Evolutionary conservation across 2,329 filamentous ascomycete species (phyloP), one percentile per base, ranked within the genome.

Genomic region (Epichloe elymi): DNA sequence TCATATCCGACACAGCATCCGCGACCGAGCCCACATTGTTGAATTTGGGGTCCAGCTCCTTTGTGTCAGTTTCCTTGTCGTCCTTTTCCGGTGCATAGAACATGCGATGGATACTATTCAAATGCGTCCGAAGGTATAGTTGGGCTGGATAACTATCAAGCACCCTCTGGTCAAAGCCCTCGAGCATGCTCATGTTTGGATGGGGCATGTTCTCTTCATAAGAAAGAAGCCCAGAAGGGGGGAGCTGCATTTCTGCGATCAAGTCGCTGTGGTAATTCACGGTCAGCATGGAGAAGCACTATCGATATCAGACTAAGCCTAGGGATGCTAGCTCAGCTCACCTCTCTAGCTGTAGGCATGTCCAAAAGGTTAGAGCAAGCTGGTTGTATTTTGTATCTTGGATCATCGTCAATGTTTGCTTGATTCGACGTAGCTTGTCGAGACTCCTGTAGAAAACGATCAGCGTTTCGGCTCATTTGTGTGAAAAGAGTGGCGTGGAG

Each of bases 341-440:
- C 85, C 84, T 95, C 67, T 97, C 91, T 11, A 97, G 74, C 62
- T 97, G 91, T 55, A 96, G 71, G 63, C 88, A 95, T 7, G 90
- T 93, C 91, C 91, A 97, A 60, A 90, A 96, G 0, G 88, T 85
- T 58, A 94, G 76, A 14, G 85, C 73, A 37, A 85, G 73, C 51
- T 84, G 74, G 61, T 89, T 87, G 59, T 67, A 65, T 57, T 66
- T 67, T 52, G 63, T 66, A 39, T 71, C 73, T 39, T 66, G 67
- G 33, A 74, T 67, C 57, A 72, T 59, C 52, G 65, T 56, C 42
- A 59, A 58, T 36, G 66, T 59, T 1, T 60, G 58, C 53, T 71
- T 70, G 49, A 74, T 61, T 51, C 63, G 67, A 7, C 67, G 67
- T 52, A 78, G 62, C 40, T 74, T 75, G 26, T 72, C 68, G 54